Evolutionary conservation across 2,329 filamentous ascomycete species (phyloP).

Genomic region (Aspergillus pseudoterreus): DNA sequence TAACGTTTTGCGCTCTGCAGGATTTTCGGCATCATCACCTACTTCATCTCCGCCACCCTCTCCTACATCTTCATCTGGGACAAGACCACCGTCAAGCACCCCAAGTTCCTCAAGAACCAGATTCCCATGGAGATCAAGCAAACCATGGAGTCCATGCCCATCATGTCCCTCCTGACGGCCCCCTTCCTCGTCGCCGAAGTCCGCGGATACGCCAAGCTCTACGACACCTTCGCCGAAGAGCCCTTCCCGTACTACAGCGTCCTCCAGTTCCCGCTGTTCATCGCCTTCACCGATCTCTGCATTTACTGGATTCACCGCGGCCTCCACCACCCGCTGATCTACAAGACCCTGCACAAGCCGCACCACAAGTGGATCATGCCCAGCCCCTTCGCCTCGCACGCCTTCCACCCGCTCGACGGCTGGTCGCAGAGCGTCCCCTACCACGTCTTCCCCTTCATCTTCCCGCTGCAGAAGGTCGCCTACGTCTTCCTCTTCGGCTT

Average conservation of each 20-base stretch:
- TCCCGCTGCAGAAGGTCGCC: conserved; percentile 86
- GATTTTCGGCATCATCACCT: conserved; percentile 79
- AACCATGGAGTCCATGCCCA: conserved; percentile 70
- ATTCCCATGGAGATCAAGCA: conserved; percentile 81
- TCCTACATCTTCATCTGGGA: conserved; percentile 91
- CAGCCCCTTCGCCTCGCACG: conserved; percentile 85
- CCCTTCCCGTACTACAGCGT: conserved; percentile 75
- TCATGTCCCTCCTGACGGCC: conserved; percentile 77
- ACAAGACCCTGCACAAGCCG: conserved; percentile 90
- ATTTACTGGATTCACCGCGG: conserved; percentile 92
- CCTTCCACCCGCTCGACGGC: conserved; percentile 92
- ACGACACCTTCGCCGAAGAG: conserved; percentile 72
- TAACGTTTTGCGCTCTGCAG: conserved; percentile 44
- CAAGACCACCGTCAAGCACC: conserved; percentile 81
- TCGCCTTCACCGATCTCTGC: conserved; percentile 81
- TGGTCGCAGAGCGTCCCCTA: conserved; percentile 87
- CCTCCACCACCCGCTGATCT: conserved; percentile 74
- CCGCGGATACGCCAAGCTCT: conserved; percentile 79
- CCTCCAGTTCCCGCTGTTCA: conserved; percentile 81
- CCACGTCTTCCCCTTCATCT: conserved; percentile 87
- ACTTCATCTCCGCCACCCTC: conserved; percentile 77
- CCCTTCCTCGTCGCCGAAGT: conserved; percentile 81
- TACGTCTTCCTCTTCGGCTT: conserved; percentile 84
- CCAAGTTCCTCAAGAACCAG: conserved; percentile 93
- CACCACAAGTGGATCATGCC: conserved; percentile 99